Conservation (phyloP, 768 basidiomycete species). For the Rhodotorula taiwanensis region DNA sequence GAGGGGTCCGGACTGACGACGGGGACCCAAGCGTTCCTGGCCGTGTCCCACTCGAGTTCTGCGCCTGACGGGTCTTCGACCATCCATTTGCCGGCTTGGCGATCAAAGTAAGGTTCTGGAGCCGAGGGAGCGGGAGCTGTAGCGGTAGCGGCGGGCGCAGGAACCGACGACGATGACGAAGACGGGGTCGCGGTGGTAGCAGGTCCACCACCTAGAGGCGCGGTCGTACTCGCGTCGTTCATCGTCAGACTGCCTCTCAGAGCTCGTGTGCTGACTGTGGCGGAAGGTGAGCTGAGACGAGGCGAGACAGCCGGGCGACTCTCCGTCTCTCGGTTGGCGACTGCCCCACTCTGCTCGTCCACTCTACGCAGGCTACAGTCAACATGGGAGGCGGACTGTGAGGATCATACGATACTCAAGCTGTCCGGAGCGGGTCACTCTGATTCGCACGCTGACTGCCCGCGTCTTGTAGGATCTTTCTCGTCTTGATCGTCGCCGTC, state of each 20-base stretch:
- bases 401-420: not conserved
- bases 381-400: slow-evolving; percentile 2
- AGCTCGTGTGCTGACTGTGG: too few relatives aligned
- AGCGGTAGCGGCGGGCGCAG: too few relatives aligned
- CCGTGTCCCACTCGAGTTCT: slow-evolving; percentile 81
- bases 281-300: too few relatives aligned
- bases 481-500: slow-evolving; percentile 54
- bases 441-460: too few relatives aligned
- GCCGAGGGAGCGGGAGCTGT: not conserved
- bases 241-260: too few relatives aligned
- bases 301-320: too few relatives aligned
- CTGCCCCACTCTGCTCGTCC: not conserved
- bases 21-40: slow-evolving; percentile 72
- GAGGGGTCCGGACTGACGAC: slow-evolving; percentile 51
- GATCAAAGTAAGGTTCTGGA: slow-evolving; percentile 57
- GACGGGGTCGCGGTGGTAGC: too few relatives aligned
- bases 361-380: not conserved
- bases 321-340: too few relatives aligned
- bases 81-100: slow-evolving; percentile 68
- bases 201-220: too few relatives aligned
- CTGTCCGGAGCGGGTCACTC: not conserved
- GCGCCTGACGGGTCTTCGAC: slow-evolving; percentile 81
- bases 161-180: too few relatives aligned
- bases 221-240: too few relatives aligned
- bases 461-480: slow-evolving; percentile 12